Percentiles rank a stretch among this genome's conserved stretches.
Evolutionary conservation across 2,329 filamentous ascomycete species (phyloP).

Genomic region (Pseudopithomyces maydicus): DNA sequence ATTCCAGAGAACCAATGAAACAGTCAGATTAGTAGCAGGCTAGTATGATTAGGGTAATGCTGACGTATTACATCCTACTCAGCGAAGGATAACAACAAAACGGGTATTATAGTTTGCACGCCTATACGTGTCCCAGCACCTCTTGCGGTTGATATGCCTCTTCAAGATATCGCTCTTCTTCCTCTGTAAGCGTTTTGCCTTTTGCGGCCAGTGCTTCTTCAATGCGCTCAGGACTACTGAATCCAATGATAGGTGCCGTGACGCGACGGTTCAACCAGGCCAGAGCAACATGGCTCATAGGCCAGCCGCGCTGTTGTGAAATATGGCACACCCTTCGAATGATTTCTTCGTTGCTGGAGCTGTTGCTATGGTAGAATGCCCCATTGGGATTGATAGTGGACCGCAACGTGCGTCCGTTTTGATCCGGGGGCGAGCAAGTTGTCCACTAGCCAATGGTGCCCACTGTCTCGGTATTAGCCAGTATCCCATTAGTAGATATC

Average conservation of each 20-base stretch:
- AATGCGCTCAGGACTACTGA: background rate
- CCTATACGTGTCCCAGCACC: background rate
- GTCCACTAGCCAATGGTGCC: background rate
- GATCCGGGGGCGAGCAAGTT: background rate
- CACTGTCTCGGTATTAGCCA: background rate
- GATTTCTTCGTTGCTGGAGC: background rate
- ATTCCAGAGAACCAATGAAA: too few relatives aligned
- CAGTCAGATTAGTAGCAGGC: too few relatives aligned
- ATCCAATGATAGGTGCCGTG: background rate
- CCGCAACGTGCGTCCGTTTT: background rate
- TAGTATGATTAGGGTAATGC: too few relatives aligned
- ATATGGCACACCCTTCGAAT: background rate
- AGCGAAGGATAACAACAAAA: too few relatives aligned
- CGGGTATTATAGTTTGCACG: too few relatives aligned
- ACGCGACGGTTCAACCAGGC: background rate
- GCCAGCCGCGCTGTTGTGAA: background rate
- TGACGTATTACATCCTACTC: too few relatives aligned
- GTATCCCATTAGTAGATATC: background rate
- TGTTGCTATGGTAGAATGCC: background rate
- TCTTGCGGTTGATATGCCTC: background rate
- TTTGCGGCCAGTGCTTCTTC: background rate
- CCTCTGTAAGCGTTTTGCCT: background rate
- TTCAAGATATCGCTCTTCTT: background rate
- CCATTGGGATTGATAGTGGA: background rate
- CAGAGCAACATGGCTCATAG: background rate